Base-by-base conservation (phyloP, 805 yeast genomes). In the Nakazawaea wickerhamii region DNA sequence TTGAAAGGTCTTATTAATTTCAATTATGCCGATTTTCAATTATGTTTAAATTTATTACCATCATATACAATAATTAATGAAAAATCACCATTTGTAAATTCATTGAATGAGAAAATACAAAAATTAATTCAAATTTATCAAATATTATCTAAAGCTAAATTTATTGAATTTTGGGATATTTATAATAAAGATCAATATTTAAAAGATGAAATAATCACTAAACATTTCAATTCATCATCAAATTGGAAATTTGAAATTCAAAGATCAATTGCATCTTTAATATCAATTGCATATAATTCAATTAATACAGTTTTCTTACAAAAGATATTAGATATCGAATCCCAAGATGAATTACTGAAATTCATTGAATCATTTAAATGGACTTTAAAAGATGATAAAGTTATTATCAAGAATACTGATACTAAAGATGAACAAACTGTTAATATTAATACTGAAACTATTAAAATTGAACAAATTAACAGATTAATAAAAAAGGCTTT, bases 41-140 rank as follows among this genome's bases (percentile, higher is more conserved):
- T 70, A 30, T 67, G 65, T 41, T 55, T 72, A 36, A 75, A 72
- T 46, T 56, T 71, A 22, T 58, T 71, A 36, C 76, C 77, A 17
- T 55, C 71, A 10, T 58, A 61, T 28, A 64, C 44, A 35, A 27
- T 41, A 35, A 36, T 45, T 19, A 45, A 27, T 26, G 48, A 45
- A 26, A 14, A 14, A 17, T 23, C 30, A 14, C 48, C 48, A 20
- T 45, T 38, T 40, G 35, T 45, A 15, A 44, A 45, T 36, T 34
- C 48, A n/a, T 45, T 45, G 27, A 45, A 45, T 35, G 43, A 40
- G 21, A 38, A 36, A 27, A 44, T 42, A 11, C 46, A 42, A 28
- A 41, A 38, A 44, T 40, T 45, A 23, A 15, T 38, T 13, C 36
- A 35, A 28, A 14, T 45, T n/a, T 45, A 38, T 33, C 33, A 23